Evolutionary conservation across 1,284 basidiomycete genomes (phyloP), one percentile per base, ranked within the genome.

Genomic region (Ganoderma lingzhi): DNA sequence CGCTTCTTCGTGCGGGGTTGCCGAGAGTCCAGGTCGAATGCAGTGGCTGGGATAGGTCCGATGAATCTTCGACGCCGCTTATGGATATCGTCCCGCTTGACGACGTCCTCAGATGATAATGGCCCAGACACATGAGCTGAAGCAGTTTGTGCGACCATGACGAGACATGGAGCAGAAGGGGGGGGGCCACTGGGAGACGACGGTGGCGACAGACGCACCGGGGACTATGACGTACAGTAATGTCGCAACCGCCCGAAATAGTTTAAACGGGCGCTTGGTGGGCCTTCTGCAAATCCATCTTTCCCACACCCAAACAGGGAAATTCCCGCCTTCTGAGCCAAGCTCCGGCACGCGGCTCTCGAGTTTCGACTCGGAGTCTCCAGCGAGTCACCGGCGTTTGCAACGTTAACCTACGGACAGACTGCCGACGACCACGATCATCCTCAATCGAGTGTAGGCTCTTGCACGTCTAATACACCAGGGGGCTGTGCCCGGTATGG

Each of bases 31-130:
- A 30, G 32, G 6, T 58, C 64, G 17, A 73, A 63, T 23, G 66
- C 68, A 19, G 70, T 32, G 65, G 69, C 76, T 42, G 77, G 76
- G 70, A 79, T 70, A 56, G 78, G 78, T 6, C 77, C 78, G n/a
- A 78, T 75, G 70, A 79, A 78, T 44, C 76, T 67, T n/a, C 76
- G 71, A 30, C 73, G 74, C 59, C 75, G 68, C 32, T 71, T 74
- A 55, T 79, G 78, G 9, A 55, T 37, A 53, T 78, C 78, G 45
- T 74, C 73, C n/a, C 67, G 53, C 45, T 59, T 55, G 23, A 71
- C 42, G 19, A 58, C 56, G 10, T 68, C 70, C 23, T 68, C 62
- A 0, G 70, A 67, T 1, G 66, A 37, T 0, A 65, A 6, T 2
- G 65, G 63, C 12, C 59, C 42, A 23, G 65, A 55, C 0, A 63